These are phyloP conservation scores for Exidia glandulosa DNA, from an alignment of 768 basidiomycete species.

Conservation along the genomic window DNA sequence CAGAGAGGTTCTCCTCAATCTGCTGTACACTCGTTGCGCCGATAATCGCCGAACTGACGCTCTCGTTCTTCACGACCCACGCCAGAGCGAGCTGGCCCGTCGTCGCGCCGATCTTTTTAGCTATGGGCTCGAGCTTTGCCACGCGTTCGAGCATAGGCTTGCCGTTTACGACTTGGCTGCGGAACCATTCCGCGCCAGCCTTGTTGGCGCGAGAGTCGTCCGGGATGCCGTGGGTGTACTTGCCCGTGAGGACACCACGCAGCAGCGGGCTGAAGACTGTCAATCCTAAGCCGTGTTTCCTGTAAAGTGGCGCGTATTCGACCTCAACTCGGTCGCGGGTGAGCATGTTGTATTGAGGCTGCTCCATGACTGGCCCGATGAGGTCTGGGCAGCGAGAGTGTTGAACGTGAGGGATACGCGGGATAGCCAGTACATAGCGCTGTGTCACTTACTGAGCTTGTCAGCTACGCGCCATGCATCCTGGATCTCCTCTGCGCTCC, in stretches of 20 bases:
- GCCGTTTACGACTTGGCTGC: conserved; percentile 4
- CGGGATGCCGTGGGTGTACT: conserved; percentile 8
- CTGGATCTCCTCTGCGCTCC: conserved; percentile 60
- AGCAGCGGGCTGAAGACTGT: conserved; percentile 69
- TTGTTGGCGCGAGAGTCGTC: conserved; percentile 8
- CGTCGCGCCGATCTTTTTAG: conserved; percentile 6
- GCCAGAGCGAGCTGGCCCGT: conserved; percentile 9
- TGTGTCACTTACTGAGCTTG: conserved; percentile 25
- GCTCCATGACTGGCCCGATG: neutral
- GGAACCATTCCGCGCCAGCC: conserved; percentile 7
- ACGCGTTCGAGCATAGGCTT: conserved; percentile 3
- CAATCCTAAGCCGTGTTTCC: conserved; percentile 54
- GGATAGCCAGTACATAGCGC: neutral
- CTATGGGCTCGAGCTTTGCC: conserved; percentile 4
- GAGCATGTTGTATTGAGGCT: conserved; percentile 42
- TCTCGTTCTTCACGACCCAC: conserved; percentile 6
- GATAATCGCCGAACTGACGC: conserved; percentile 8
- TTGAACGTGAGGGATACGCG: neutral
- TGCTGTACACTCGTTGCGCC: conserved; percentile 7
- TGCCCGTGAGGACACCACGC: conserved; percentile 65
- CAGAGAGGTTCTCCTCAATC: conserved; percentile 7
- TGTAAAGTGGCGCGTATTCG: conserved; percentile 60
- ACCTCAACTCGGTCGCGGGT: conserved; percentile 69
- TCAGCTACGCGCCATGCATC: conserved; percentile 56
- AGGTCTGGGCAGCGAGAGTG: neutral